These are phyloP conservation scores for Isabelozyma gotoi DNA, from an alignment of 805 yeast genomes.

Conservation along the genomic window DNA sequence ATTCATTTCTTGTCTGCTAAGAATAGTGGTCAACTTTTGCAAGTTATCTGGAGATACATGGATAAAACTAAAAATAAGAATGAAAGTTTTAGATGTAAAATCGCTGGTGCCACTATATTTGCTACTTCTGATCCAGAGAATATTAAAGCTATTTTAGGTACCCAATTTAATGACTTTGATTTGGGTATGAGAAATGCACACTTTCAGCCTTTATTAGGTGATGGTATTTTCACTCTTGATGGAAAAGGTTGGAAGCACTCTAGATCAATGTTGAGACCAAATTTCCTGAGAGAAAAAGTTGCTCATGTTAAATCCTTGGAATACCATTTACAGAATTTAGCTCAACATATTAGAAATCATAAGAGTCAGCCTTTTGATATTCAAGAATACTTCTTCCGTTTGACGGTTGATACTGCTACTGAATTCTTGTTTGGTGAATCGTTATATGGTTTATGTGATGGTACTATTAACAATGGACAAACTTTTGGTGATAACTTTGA, in stretches of 20 bases:
- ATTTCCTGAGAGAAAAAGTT: conserved; percentile 37
- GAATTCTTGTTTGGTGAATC: conserved; percentile 44
- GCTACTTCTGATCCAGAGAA: conserved; percentile 16
- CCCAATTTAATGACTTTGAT: conserved; percentile 37
- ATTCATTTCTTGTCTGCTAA: conserved; percentile 7
- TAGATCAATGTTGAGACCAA: conserved; percentile 38
- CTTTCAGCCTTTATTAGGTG: conserved; percentile 33
- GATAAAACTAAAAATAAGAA: not conserved
- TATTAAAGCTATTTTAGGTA: conserved; percentile 36
- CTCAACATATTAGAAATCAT: conserved; percentile 19
- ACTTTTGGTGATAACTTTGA: conserved; percentile 24
- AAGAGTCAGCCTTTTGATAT: conserved; percentile 29
- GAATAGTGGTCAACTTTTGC: conserved; percentile 9
- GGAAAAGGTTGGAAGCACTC: conserved; percentile 40
- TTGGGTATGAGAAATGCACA: conserved; percentile 32
- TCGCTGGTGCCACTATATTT: conserved; percentile 6
- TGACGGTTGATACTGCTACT: conserved; percentile 41
- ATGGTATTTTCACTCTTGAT: conserved; percentile 39
- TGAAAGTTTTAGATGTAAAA: conserved; percentile 9
- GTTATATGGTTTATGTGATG: conserved; percentile 27
- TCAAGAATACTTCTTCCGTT: conserved; percentile 31
- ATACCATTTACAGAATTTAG: conserved; percentile 26
- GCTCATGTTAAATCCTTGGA: conserved; percentile 35
- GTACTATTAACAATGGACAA: conserved; percentile 19
- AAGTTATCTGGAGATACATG: conserved; percentile 10